phyloP scores from a whole-genome alignment of 805 yeast species.

The Wickerhamiella alocasiicola region DNA sequence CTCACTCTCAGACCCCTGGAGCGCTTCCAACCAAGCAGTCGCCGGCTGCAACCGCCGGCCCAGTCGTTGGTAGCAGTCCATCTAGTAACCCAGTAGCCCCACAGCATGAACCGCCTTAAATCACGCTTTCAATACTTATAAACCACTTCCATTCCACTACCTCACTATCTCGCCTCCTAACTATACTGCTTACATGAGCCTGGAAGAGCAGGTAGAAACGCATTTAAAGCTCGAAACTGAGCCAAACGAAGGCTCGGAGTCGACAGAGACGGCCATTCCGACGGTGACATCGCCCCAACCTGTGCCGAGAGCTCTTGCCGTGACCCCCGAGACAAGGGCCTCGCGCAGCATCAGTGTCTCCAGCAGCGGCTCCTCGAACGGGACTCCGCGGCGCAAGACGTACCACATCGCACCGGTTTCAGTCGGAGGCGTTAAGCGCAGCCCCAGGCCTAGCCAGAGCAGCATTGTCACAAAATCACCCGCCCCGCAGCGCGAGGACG shows the following conservation, averaged over 20 bases:
- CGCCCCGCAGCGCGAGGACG: neutral
- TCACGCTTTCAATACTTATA: too few relatives aligned
- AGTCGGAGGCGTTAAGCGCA: neutral
- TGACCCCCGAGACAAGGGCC: neutral
- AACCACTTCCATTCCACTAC: neutral
- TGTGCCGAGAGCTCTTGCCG: too few relatives aligned
- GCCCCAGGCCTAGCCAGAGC: conserved; percentile 1
- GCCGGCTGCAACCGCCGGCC: too few relatives aligned
- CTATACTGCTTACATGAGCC: neutral
- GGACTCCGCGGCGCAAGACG: conserved; percentile 3
- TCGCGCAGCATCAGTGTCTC: conserved; percentile 3
- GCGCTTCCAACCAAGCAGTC: too few relatives aligned
- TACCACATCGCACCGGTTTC: conserved; percentile 7
- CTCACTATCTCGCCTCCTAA: neutral
- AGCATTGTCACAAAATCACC: neutral
- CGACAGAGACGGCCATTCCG: too few relatives aligned
- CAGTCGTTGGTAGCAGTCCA: too few relatives aligned
- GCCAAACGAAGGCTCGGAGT: neutral
- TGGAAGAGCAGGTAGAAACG: neutral
- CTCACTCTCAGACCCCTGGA: too few relatives aligned
- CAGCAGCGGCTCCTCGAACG: conserved; percentile 1
- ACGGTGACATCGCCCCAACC: too few relatives aligned
- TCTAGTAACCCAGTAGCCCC: too few relatives aligned
- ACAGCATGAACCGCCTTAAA: too few relatives aligned
- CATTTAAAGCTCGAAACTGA: neutral